Evolutionary conservation across 108 stramenopile species (phyloP), one percentile per base, ranked within the genome.

Genomic region (Cyclotella cryptica): DNA sequence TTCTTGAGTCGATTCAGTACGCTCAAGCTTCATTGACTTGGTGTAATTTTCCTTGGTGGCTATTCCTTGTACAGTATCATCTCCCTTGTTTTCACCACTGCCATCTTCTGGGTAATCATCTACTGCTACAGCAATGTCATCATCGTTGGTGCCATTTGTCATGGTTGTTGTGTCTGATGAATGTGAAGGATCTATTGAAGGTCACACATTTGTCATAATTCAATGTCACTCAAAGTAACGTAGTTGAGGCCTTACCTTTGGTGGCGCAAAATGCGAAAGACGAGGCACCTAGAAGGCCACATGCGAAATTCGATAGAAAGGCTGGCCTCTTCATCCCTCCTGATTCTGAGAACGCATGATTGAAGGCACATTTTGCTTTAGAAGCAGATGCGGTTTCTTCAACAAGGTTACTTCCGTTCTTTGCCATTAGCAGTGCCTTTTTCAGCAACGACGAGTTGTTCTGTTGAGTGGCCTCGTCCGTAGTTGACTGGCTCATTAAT

Each of bases 191-290:
- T 22, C 58, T 15, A 60, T 6, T 17, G 15, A 60, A 22, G 15
- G 21, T 60, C 47, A 22, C 35, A 35, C 35, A 35, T 35, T 6
- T 2, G 6, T 35, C 35, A 35, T 35, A 35, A 35, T 35, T 35
- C 6, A 35, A 6, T 35, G 6, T 35, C 35, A 35, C 43, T 10
- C 11, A 52, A 30, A 45, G 30, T 10, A 51, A 12, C 29, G 62
- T 0, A 61, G 30, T 35, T 55, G 55, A 39, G n/a, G 5, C 27
- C 59, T 64, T 55, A 69, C 74, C 80, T 28, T 77, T 69, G 53
- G 70, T 12, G 35, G 82, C 71, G 17, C 82, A 83, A 27, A 72
- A 72, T 12, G 62, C 72, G 44, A 77, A 84, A 26, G 83, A 84
- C 54, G 83, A 84, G 15, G 83, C 72, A 30, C 64, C 63, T n/a